phyloP scores from a whole-genome alignment of 164 flowering plant species.

The Litsea cubeba region DNA sequence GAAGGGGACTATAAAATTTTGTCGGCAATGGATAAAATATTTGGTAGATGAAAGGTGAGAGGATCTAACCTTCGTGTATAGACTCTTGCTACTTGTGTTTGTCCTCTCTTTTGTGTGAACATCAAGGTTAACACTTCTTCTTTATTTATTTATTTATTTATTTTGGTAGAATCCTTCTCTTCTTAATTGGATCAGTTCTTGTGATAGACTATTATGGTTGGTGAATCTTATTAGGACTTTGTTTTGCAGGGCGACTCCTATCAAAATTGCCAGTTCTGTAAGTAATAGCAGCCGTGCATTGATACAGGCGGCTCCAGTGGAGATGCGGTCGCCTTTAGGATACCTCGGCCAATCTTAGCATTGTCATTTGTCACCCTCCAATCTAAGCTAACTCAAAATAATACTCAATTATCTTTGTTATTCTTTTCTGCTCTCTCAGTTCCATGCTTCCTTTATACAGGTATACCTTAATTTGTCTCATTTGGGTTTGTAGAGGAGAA shows the following conservation, averaged over 20 bases:
- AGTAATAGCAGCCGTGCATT: neutral
- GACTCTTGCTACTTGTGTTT: no score
- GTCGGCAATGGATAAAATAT: no score
- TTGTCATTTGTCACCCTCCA: neutral
- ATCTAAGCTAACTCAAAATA: neutral
- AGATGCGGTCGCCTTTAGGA: neutral
- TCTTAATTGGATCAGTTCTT: neutral
- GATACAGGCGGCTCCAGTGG: neutral
- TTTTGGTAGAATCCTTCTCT: neutral
- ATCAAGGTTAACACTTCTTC: no score
- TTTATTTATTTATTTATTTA: no score
- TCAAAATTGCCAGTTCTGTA: conserved; percentile 7
- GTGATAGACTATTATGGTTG: neutral
- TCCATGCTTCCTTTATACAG: neutral
- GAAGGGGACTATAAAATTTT: no score
- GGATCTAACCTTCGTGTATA: no score
- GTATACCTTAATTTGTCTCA: neutral
- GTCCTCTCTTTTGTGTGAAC: no score
- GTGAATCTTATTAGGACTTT: neutral
- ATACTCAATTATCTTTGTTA: neutral
- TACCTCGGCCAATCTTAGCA: neutral
- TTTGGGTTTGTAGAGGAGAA: neutral
- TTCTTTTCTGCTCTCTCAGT: neutral
- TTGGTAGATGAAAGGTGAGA: no score
- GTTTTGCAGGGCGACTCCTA: conserved; percentile 6